Base-by-base conservation (phyloP, 192 early-diverging fungal genomes). In the Podila horticola region DNA sequence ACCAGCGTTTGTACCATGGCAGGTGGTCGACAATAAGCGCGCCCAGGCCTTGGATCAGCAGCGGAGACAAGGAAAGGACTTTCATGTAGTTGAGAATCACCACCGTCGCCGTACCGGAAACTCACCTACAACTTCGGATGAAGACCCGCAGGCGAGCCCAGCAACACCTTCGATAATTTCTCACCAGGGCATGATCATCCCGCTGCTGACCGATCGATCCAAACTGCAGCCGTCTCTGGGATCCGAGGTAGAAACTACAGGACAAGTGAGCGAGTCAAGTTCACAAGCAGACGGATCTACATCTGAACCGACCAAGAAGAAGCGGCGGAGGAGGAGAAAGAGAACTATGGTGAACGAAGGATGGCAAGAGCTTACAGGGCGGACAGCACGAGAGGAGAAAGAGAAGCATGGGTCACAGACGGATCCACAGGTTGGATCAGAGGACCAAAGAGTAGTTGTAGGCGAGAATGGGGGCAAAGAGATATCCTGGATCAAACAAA, bases 1-100 rank as follows among this genome's bases (percentile, higher is more conserved):
- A 30, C 88, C 88, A 19, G 84, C 88, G 6, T 64, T 89, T 33
- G 85, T 87, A 17, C 86, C 88, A 0, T 89, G 88, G 72, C 84
- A 86, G 17, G 88, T 85, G 11, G 82, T 87, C n/a, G 84, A 89
- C 49, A 52, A 85, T 30, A 86, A 86, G 49, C 70, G 77, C 36
- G 71, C 77, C 20, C 71, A 81, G 66, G 77, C 77, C 26, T 60
- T 82, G 62, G 67, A 81, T 34, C 83, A 82, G 34, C 73, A 84
- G 33, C 77, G 77, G 17, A 69, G 63, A 8, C 77, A 81, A 30
- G 71, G 71, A 48, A 81, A 69, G 48, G 77, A 81, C 60, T 81
- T 81, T 52, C 77, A 73, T 31, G 71, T 81, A 31, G 49, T 81
- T 6, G 70, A 63, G 45, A 69, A 58, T 59, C 70, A 28, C 48